Base-by-base conservation (phyloP, 805 yeast genomes). In the Kodamaea hsintzibuensis region DNA sequence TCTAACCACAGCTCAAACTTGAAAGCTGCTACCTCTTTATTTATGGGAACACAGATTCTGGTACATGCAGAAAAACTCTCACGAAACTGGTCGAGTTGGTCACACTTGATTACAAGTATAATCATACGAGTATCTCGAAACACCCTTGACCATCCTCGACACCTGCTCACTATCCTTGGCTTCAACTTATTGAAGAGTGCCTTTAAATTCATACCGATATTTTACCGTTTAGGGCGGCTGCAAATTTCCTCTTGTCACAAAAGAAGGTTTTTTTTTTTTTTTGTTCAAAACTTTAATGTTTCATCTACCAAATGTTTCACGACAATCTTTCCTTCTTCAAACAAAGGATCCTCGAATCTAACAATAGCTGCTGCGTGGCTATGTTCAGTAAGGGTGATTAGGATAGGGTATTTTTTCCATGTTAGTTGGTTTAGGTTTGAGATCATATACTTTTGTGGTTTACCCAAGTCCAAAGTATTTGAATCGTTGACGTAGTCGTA, bases 291-390 rank as follows among this genome's bases (percentile, higher is more conserved):
- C 42, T 55, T 45, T 55, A 74, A 68, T 2, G 65, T 67, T 51
- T 71, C 66, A 2, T 78, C 71, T 8, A 85, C 69, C 78, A 88
- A 86, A 66, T 89, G 96, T 42, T 68, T 70, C 25, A 89, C 79
- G 3, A 87, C 89, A 2, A 74, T 64, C 61, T 83, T 80, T 0
- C 97, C 97, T 67, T 90, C 96, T 35, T 69, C 81, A 57, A 86
- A 84, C 8, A 48, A 39, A 9, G 78, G 77, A 9, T 77, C 76
- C 30, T 79, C 81, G 19, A 72, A 71, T 49, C 96, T 78, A 43
- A 85, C 89, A 55, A 90, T 88, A 1, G 90, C 85, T 1, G 95
- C 96, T 1, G 96, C 90, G 63, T 90, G 97, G 0, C 96, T 81
- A 44, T 84, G 81, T 48, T 77, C 77, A 5, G 93, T 85, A 30